Conservation (phyloP, 2,329 filamentous ascomycete species). For the Dothideomycetes sp. region DNA sequence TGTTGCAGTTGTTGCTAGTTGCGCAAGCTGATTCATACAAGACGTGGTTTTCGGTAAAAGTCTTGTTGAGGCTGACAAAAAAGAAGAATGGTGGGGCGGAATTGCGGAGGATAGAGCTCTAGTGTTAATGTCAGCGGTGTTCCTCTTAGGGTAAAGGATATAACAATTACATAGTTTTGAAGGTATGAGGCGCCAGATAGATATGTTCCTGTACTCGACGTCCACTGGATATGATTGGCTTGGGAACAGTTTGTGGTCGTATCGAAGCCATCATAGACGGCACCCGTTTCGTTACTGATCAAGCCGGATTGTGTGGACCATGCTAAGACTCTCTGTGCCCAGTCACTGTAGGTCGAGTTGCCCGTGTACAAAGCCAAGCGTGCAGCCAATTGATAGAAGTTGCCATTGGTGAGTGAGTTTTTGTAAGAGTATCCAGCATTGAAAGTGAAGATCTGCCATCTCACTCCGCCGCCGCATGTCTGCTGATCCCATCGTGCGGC, state of each 20-base stretch:
- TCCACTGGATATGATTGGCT: slow-evolving; percentile 35
- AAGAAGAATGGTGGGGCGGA: slow-evolving; percentile 43
- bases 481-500: slow-evolving; percentile 56
- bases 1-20: slow-evolving; percentile 42
- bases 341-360: slow-evolving; percentile 47
- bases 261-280: slow-evolving; percentile 35
- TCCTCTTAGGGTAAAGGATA: slow-evolving; percentile 28
- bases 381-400: slow-evolving; percentile 72
- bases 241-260: slow-evolving; percentile 31
- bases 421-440: slow-evolving; percentile 78
- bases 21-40: slow-evolving; percentile 61
- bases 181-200: slow-evolving; percentile 45
- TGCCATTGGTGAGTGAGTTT: slow-evolving; percentile 72
- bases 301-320: slow-evolving; percentile 38
- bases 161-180: slow-evolving; percentile 39
- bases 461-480: slow-evolving; percentile 61
- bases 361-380: slow-evolving; percentile 25
- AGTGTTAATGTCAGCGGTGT: slow-evolving; percentile 2
- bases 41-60: slow-evolving; percentile 49
- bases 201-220: slow-evolving; percentile 40
- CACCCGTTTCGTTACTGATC: slow-evolving; percentile 31
- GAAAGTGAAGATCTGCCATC: slow-evolving; percentile 73
- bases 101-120: no score
- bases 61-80: slow-evolving; percentile 38
- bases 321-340: slow-evolving; percentile 37